phyloP scores from a whole-genome alignment of 1,139 yeast genomes.

The Hansenula lynferdii region DNA sequence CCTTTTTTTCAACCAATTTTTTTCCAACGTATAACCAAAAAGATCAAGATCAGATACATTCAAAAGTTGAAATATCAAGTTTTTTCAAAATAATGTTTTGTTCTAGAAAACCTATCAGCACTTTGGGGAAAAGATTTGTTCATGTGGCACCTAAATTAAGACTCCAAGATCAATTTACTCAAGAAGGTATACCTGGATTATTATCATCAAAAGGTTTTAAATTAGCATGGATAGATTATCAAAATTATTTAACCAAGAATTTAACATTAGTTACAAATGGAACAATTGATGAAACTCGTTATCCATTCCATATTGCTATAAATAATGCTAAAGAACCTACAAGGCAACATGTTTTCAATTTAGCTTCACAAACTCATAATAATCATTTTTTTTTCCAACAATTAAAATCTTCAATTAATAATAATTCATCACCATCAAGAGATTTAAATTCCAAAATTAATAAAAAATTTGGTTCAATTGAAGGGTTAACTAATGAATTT shows the following conservation, averaged over 20 bases:
- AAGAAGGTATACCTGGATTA: constrained; percentile 66
- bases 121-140: constrained; percentile 1
- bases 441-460: constrained; percentile 29
- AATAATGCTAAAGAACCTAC: constrained; percentile 68
- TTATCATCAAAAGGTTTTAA: constrained; percentile 65
- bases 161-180: constrained; percentile 33
- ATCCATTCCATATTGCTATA: constrained; percentile 72
- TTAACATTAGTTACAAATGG: constrained; percentile 70
- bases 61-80: not conserved
- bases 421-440: constrained; percentile 42
- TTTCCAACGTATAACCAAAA: not conserved
- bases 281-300: constrained; percentile 72
- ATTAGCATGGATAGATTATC: constrained; percentile 80
- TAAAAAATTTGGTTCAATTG: constrained; percentile 20
- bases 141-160: constrained; percentile 42
- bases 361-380: constrained; percentile 89
- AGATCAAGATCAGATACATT: not conserved
- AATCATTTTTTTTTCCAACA: constrained; percentile 86
- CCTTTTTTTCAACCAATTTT: too few relatives aligned
- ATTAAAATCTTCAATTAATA: constrained; percentile 32
- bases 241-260: constrained; percentile 59
- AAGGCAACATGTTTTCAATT: constrained; percentile 71
- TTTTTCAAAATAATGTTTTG: not conserved
- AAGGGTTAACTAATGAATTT: constrained; percentile 32
- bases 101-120: not conserved